phyloP scores from a whole-genome alignment of 2,329 filamentous ascomycete genomes.

The Talaromyces islandicus region DNA sequence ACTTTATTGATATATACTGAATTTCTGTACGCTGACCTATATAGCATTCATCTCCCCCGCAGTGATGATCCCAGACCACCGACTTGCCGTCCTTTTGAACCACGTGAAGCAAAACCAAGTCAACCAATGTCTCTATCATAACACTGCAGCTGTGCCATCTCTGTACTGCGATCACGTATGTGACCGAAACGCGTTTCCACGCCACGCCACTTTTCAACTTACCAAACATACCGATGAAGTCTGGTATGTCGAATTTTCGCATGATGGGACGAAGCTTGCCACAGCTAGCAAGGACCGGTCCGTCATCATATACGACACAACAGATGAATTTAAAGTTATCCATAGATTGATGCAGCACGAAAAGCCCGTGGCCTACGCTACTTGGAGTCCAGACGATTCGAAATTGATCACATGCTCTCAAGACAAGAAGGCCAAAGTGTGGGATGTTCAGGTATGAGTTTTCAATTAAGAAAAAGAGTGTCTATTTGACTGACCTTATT shows the following conservation, averaged over 20 bases:
- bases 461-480: background rate
- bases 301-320: conserved; percentile 73
- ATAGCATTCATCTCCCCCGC: conserved; percentile 86
- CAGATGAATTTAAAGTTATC: conserved; percentile 60
- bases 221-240: conserved; percentile 73
- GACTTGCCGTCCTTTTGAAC: conserved; percentile 72
- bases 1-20: background rate
- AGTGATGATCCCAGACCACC: conserved; percentile 92
- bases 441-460: conserved; percentile 57
- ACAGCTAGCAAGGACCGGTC: conserved; percentile 70
- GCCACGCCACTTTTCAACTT: conserved; percentile 64
- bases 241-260: conserved; percentile 87
- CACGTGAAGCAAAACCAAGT: conserved; percentile 83
- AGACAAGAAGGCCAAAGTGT: conserved; percentile 68
- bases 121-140: conserved; percentile 80
- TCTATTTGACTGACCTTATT: background rate
- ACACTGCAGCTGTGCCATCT: conserved; percentile 69
- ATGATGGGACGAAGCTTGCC: conserved; percentile 75
- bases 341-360: conserved; percentile 61
- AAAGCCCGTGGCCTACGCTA: conserved; percentile 67
- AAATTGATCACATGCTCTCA: conserved; percentile 79
- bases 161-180: conserved; percentile 86
- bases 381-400: conserved; percentile 88
- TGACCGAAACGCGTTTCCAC: conserved; percentile 72
- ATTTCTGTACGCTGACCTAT: background rate